Base-by-base conservation (phyloP, 345 rosid species). In the Aurinia saxatilis region DNA sequence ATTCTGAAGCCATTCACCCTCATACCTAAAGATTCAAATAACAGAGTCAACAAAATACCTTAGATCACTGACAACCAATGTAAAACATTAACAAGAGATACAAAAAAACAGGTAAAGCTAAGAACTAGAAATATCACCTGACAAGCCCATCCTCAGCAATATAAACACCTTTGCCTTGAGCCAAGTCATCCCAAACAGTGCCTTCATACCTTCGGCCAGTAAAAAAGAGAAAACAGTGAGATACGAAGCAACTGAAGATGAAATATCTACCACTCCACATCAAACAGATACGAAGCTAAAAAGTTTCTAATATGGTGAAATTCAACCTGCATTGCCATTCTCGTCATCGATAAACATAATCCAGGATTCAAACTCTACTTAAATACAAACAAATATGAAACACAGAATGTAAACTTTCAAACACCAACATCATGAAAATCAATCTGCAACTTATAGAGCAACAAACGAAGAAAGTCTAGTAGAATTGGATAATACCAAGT, bases 1-100 rank as follows among this genome's bases (percentile, higher is more conserved):
- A 50, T 91, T 91, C 67, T 78, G 89, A 59, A 86, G 84, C 98
- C 98, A 91, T 77, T 88, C 98, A 73, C 98, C 98, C 81, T 88
- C 98, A 71, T 91, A 91, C 80, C 96, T 91, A 73, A 15, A 38
- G 23, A 61, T 39, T 50, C 57, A 57, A 34, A 48, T 6, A 42
- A n/a, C n/a, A n/a, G n/a, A n/a, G n/a, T n/a, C n/a, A n/a, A n/a
- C n/a, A n/a, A n/a, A n/a, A n/a, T n/a, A n/a, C 51, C 6, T 30
- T 29, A 0, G 8, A 40, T 19, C 56, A 38, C 0, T 29, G 5
- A 29, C 25, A 40, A 19, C 33, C n/a, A 25, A 39, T n/a, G 13
- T 58, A 23, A 57, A 57, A 35, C 17, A 10, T 16, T 1, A 50
- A 18, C 16, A 41, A 48, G 27, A 8, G 50, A 49, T 56, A 45